Conservation (phyloP, 2,329 filamentous ascomycete species). For the Cercospora beticola region DNA sequence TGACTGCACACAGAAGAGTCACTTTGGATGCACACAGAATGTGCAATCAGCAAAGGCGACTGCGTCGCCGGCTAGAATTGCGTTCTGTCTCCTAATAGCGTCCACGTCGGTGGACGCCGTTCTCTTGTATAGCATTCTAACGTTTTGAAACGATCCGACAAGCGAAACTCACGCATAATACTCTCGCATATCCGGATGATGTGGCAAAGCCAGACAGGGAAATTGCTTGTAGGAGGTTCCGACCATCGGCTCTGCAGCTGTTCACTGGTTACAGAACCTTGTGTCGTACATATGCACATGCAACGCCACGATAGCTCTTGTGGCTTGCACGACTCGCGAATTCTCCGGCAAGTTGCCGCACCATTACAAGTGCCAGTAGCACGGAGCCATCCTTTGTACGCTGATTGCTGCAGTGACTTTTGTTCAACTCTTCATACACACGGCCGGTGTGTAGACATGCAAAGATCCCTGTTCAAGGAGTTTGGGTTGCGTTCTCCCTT, state of each 20-base stretch:
- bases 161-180: not conserved
- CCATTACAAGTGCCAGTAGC: not conserved
- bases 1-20: not conserved
- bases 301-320: not conserved
- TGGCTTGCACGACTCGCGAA: not conserved
- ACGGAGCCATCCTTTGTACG: not conserved
- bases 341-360: not conserved
- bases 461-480: not conserved
- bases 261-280: not conserved
- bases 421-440: not conserved
- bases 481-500: not conserved
- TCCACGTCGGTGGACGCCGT: not conserved
- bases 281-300: not conserved
- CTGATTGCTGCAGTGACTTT: not conserved
- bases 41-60: not conserved
- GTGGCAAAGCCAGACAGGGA: not conserved
- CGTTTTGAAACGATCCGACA: not conserved
- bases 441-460: not conserved
- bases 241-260: not conserved
- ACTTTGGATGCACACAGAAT: not conserved
- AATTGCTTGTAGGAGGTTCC: conserved; percentile 4
- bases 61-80: not conserved
- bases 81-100: not conserved
- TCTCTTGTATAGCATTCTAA: not conserved
- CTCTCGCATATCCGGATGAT: not conserved